Percentiles rank a stretch among this genome's conserved stretches.
Conservation (phyloP, 352 stramenopile species). For the Pythium phragmitis region DNA sequence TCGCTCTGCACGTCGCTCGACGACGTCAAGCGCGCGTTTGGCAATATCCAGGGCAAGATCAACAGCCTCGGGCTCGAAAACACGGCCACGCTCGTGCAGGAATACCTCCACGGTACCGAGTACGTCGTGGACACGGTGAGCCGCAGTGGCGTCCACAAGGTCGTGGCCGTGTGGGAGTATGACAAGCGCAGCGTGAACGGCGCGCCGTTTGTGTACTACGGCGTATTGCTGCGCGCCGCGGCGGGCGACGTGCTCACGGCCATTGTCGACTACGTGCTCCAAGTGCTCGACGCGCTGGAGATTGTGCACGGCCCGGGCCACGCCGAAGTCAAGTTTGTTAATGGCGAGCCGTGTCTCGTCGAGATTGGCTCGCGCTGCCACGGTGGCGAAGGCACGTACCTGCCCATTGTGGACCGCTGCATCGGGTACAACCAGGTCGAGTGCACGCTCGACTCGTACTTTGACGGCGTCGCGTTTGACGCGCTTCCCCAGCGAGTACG, state of each 20-base stretch:
- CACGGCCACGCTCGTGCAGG: slow-evolving; percentile 91
- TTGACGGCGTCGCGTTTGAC: slow-evolving; percentile 68
- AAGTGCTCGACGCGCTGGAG: slow-evolving; percentile 79
- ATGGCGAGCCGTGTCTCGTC: slow-evolving; percentile 88
- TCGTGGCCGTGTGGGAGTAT: slow-evolving; percentile 96
- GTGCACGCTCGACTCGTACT: slow-evolving; percentile 85
- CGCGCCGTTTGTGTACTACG: slow-evolving; percentile 95
- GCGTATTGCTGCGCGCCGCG: slow-evolving; percentile 67
- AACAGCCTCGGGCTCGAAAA: slow-evolving; percentile 87
- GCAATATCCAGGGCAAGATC: slow-evolving; percentile 90
- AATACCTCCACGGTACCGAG: slow-evolving; percentile 93
- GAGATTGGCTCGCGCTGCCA: slow-evolving; percentile 95
- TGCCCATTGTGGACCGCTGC: slow-evolving; percentile 86
- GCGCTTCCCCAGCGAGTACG: slow-evolving; percentile 31
- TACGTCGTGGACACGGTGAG: slow-evolving; percentile 97
- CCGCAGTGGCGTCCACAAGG: slow-evolving; percentile 91
- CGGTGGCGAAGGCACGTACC: slow-evolving; percentile 92
- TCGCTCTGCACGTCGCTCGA: slow-evolving; percentile 89
- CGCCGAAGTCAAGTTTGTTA: slow-evolving; percentile 87
- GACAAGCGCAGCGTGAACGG: slow-evolving; percentile 94
- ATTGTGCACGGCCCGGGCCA: slow-evolving; percentile 83
- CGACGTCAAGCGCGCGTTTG: slow-evolving; percentile 90
- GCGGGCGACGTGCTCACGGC: slow-evolving; percentile 45
- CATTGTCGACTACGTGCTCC: slow-evolving; percentile 61
- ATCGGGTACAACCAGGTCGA: slow-evolving; percentile 94